These are phyloP conservation scores for Ziziphus jujuba DNA, from an alignment of 306 rosid species.

Conservation along the genomic window DNA sequence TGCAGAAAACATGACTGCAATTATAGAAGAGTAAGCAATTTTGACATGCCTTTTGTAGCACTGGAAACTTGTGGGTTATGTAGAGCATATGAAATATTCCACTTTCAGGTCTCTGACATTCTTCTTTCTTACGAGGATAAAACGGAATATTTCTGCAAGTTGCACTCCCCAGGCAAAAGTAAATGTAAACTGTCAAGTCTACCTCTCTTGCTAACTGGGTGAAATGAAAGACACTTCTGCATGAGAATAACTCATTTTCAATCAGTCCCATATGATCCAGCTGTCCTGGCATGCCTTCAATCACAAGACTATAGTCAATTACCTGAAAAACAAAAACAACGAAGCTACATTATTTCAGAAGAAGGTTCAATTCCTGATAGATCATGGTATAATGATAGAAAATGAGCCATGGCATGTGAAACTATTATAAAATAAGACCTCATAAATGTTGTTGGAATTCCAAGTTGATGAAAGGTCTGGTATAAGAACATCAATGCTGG, in stretches of 20 bases:
- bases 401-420: conserved; percentile 5
- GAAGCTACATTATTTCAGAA: conserved; percentile 21
- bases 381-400: conserved; percentile 3
- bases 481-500: conserved; percentile 71
- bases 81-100: conserved; percentile 68
- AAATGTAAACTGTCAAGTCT: conserved; percentile 39
- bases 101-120: conserved; percentile 39
- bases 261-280: conserved; percentile 37
- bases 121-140: conserved; percentile 37
- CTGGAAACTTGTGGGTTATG: conserved; percentile 77
- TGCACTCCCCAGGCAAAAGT: conserved; percentile 53
- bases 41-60: conserved; percentile 50
- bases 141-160: conserved; percentile 51
- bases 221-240: conserved; percentile 58
- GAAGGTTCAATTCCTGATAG: neutral
- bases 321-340: conserved; percentile 54
- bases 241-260: conserved; percentile 48
- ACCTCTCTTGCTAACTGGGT: conserved; percentile 36
- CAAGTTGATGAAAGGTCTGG: conserved; percentile 84
- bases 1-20: conserved; percentile 12
- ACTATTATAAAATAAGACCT: conserved; percentile 46
- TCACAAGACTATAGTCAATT: conserved; percentile 53
- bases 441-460: conserved; percentile 53
- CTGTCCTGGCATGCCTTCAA: conserved; percentile 51
- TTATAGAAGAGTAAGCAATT: conserved; percentile 16